Evolutionary conservation across 1,139 yeast species (phyloP).

Genomic region (Schizosaccharomyces versatilis): DNA sequence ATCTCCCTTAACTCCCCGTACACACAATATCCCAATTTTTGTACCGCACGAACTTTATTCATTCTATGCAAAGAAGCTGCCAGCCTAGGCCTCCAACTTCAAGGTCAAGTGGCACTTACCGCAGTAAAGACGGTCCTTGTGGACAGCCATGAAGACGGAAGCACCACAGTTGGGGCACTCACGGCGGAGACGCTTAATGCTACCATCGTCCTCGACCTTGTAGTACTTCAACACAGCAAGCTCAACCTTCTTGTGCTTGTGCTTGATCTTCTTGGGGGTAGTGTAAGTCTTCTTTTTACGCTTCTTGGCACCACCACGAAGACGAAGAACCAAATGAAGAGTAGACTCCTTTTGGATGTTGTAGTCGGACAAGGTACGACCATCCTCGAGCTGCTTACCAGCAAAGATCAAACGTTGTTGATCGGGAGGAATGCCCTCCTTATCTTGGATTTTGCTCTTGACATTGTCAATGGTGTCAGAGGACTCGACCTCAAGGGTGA

Average conservation of each 20-base stretch:
- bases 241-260: slow-evolving; percentile 98
- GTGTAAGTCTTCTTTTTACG: slow-evolving; percentile 99
- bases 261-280: slow-evolving; percentile 99
- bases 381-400: slow-evolving; percentile 99
- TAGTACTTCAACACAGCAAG: slow-evolving; percentile 97
- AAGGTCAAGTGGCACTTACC: slow-evolving; percentile 97
- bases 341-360: slow-evolving; percentile 99
- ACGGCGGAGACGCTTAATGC: slow-evolving; percentile 96
- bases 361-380: slow-evolving; percentile 97
- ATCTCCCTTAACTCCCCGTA: no score
- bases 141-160: slow-evolving; percentile 93
- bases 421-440: slow-evolving; percentile 98
- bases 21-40: no score
- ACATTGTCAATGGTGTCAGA: slow-evolving; percentile 98
- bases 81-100: slow-evolving; percentile 21
- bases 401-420: slow-evolving; percentile 99
- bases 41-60: no score
- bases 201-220: slow-evolving; percentile 97
- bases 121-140: slow-evolving; percentile 98
- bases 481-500: slow-evolving; percentile 83
- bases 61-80: not conserved
- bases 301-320: slow-evolving; percentile 99
- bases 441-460: slow-evolving; percentile 97
- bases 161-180: slow-evolving; percentile 97
- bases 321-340: slow-evolving; percentile 88